Base-by-base conservation (phyloP, 192 early-diverging fungal genomes). In the Gamsiella multidivaricata region DNA sequence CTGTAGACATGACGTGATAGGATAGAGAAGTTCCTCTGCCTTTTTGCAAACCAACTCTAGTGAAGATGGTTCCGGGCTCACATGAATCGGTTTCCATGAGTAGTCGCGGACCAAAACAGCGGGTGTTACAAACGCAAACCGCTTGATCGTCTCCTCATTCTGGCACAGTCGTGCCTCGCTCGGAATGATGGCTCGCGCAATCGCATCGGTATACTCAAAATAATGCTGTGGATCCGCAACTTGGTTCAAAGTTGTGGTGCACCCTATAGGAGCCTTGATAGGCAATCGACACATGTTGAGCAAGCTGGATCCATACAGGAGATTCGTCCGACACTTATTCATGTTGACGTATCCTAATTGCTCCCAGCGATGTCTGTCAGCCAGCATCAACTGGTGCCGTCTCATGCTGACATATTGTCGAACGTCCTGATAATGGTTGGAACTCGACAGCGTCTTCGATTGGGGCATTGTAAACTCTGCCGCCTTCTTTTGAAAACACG, bases 61-160 rank as follows among this genome's bases (percentile, higher is more conserved):
- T 8, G 46, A 6, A 61, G 63, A 5, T 34, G 71, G 45, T 52
- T 57, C 34, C 56, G 68, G 23, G 65, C 76, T 42, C 6, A 65
- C 23, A 25, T 60, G 62, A 58, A 59, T 22, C 29, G 72, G 46
- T 25, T 20, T 28, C 69, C 68, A 60, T 18, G 58, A 28, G 11
- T 69, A 51, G 53, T 70, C 62, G 6, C 54, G 65, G 26, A 59
- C 65, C 37, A 88, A 50, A 2, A 86, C 88, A 5, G 64, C 55
- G 1, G 88, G 89, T 5, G 88, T 91, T 10, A 90, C 84, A 59
- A 89, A 88, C 14, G 84, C 85, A 60, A 87, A 91, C 2, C 82
- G 73, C 20, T 87, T 81, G 51, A 91, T 79, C 1, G 72, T 75
- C 25, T 88, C 85, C 14, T 71, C 54, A 22, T 79, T 65, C 8